Evolutionary conservation across 2,329 filamentous ascomycete genomes (phyloP), one percentile per base, ranked within the genome.

Genomic region (Pseudocercospora crystallina): DNA sequence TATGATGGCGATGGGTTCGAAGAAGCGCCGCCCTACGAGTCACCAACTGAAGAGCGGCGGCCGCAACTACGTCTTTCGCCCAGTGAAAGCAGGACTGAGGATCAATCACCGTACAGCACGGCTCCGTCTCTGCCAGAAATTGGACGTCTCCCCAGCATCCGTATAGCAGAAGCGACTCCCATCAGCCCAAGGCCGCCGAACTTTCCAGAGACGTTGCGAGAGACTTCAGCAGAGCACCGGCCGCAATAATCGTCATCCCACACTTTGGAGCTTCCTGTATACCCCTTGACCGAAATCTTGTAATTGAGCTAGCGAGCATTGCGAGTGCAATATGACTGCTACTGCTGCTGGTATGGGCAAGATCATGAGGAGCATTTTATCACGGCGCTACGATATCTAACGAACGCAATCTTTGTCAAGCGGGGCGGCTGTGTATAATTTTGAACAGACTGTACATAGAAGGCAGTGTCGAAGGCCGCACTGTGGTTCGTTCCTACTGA

Each of bases 1-100:
- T 71, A 71, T 42, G 66, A 69, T 30, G 53, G 54, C 20, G 60
- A 59, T 26, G 67, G 65, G 3, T 70, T 67, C 44, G 74, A 76
- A 53, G 73, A 77, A 39, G 74, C 75, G n/a, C 75, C 75, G 13
- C 73, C 72, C 4, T 78, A 78, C 48, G 70, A 71, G 32, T 75
- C 72, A 37, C 75, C 75, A 0, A 43, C 11, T 51, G 69, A 51
- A 46, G 39, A 52, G 42, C 59, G 52, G 33, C 40, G 56, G 37
- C 53, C 58, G 34, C 37, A 56, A 26, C 41, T 51, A 13, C 48
- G 47, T 31, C 44, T 49, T 15, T 49, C 48, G 36, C 38, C 53
- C 30, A 39, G 36, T 34, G 38, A 29, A 42, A 47, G 44, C 15
- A 32, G 40, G 33, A 26, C 20, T 3, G 33, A 29, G 31, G 14